Evolutionary conservation across 352 stramenopile genomes (phyloP).

Genomic region (Elongisporangium prolatum): DNA sequence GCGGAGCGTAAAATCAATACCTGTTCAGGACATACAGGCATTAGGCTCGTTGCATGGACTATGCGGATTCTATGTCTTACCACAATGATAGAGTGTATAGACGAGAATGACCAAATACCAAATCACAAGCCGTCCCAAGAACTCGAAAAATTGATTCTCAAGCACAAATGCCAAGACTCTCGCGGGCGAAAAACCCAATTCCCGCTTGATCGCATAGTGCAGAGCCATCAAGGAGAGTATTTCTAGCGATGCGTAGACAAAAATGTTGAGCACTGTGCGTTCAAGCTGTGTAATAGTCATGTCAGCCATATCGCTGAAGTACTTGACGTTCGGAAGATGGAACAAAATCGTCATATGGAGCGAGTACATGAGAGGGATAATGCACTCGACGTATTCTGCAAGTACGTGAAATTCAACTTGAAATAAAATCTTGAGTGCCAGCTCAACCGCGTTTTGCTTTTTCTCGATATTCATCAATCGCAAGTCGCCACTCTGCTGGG

Average conservation of each 20-base stretch:
- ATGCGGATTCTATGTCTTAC: conserved; percentile 4
- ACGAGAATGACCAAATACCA: conserved; percentile 24
- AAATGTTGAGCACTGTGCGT: conserved; percentile 8
- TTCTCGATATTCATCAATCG: too few relatives aligned
- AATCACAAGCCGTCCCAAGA: conserved; percentile 19
- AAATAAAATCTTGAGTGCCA: neutral
- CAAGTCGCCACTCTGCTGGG: too few relatives aligned
- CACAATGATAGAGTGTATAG: conserved; percentile 21
- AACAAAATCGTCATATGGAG: conserved; percentile 14
- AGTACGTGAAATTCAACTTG: neutral
- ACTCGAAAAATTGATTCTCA: conserved; percentile 17
- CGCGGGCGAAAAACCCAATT: conserved; percentile 16
- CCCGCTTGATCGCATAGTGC: conserved; percentile 8
- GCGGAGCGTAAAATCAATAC: neutral
- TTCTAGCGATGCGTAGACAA: conserved; percentile 20
- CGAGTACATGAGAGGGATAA: conserved; percentile 20
- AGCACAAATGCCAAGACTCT: conserved; percentile 39
- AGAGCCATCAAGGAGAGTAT: conserved; percentile 14
- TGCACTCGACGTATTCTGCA: conserved; percentile 19
- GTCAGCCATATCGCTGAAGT: conserved; percentile 12
- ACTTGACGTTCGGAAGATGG: conserved; percentile 9
- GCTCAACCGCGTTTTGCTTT: neutral
- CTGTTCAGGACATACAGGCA: neutral
- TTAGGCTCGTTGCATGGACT: too few relatives aligned
- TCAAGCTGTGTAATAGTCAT: conserved; percentile 7